Conservation (phyloP, 1,284 basidiomycete genomes). For the Cutaneotrichosporon curvatum region DNA sequence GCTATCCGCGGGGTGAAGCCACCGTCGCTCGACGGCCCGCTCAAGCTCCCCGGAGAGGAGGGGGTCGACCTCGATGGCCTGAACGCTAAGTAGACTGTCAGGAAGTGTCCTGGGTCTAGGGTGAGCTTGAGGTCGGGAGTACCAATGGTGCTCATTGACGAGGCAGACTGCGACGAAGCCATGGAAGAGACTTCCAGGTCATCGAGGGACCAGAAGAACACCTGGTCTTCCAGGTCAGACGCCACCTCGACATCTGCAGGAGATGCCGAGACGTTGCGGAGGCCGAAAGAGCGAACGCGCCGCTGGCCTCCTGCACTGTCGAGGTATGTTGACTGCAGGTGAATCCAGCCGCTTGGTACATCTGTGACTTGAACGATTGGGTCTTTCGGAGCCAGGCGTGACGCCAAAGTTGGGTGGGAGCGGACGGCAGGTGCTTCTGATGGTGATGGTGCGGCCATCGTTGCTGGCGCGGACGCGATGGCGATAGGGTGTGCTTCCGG, state of each 20-base stretch:
- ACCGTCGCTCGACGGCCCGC: conserved; percentile 22
- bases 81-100: conserved; percentile 33
- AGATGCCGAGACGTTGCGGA: conserved; percentile 26
- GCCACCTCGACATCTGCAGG: conserved; percentile 30
- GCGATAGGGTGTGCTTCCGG: conserved; percentile 2
- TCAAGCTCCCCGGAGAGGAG: conserved; percentile 10
- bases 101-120: conserved; percentile 18
- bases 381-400: conserved; percentile 12
- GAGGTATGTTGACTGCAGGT: conserved; percentile 41
- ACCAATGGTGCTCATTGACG: no score
- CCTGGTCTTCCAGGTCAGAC: conserved; percentile 32
- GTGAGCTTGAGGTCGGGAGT: conserved; percentile 19
- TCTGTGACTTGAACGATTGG: conserved; percentile 31
- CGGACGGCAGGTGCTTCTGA: neutral
- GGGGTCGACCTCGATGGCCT: conserved; percentile 20
- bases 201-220: conserved; percentile 35
- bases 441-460: neutral
- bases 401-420: conserved; percentile 1
- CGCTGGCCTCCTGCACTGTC: conserved; percentile 26
- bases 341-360: conserved; percentile 43
- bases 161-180: conserved; percentile 26
- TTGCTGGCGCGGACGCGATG: neutral
- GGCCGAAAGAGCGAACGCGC: conserved; percentile 31
- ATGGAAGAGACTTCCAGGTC: conserved; percentile 9
- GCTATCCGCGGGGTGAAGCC: conserved; percentile 34